Conservation (phyloP, 2,329 filamentous ascomycete species). For the Trichocomaceae sp. region DNA sequence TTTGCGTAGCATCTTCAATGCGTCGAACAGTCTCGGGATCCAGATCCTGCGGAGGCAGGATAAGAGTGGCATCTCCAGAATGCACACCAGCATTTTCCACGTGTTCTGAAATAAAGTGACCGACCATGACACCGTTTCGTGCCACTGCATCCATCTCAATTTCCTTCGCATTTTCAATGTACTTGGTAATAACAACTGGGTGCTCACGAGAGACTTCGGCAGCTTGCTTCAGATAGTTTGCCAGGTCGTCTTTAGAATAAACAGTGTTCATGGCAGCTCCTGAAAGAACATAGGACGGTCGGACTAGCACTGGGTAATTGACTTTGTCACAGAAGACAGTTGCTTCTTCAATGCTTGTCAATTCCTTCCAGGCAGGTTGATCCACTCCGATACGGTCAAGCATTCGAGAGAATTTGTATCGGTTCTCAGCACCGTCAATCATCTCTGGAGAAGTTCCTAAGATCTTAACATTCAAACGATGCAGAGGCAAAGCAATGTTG, state of each 20-base stretch:
- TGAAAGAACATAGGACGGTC: constrained; percentile 93
- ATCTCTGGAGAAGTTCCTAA: constrained; percentile 96
- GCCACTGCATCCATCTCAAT: constrained; percentile 99
- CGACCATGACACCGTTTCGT: constrained; percentile 78
- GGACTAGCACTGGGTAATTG: constrained; percentile 86
- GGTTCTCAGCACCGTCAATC: constrained; percentile 96
- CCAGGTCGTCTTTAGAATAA: constrained; percentile 89
- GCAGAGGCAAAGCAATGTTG: constrained; percentile 88
- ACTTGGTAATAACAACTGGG: constrained; percentile 97
- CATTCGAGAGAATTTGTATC: constrained; percentile 99
- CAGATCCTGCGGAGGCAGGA: constrained; percentile 88
- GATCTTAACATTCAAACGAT: constrained; percentile 84
- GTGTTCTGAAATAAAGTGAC: constrained; percentile 97
- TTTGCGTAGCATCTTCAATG: constrained; percentile 90
- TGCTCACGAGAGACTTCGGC: constrained; percentile 90
- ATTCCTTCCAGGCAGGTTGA: constrained; percentile 95
- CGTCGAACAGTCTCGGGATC: constrained; percentile 79
- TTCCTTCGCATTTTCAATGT: constrained; percentile 98
- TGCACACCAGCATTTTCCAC: constrained; percentile 98
- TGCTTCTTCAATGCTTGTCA: constrained; percentile 90
- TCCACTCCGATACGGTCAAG: constrained; percentile 90
- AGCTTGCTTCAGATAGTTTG: constrained; percentile 81
- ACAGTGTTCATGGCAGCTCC: constrained; percentile 99
- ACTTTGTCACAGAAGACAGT: constrained; percentile 80
- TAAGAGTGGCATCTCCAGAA: constrained; percentile 93